Evolutionary conservation across 2,329 filamentous ascomycete species (phyloP), one percentile per base, ranked within the genome.

Genomic region (Graphilbum sp.): DNA sequence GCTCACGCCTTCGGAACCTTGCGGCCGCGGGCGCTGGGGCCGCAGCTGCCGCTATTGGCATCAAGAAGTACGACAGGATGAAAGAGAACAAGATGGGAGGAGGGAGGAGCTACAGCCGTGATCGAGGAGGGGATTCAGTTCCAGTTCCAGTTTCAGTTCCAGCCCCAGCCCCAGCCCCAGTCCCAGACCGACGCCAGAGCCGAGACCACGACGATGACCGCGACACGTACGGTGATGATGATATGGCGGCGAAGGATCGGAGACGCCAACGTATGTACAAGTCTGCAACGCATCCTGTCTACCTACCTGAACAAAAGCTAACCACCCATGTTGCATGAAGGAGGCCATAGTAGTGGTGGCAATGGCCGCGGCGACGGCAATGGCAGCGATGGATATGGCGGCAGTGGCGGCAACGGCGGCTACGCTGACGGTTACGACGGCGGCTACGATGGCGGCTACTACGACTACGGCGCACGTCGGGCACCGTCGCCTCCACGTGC

Each of bases 11-110:
- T 17, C 60, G 70, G 32, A 60, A 75, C 37, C 57, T 74, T 46
- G 69, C 72, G 15, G 63, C 64, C 4, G 72, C 66, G 1, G 66
- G 64, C 5, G 58, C 64, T n/a, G 66, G 62, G 5, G 66, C 66
- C 3, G 72, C 69, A 8, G 74, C 74, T 5, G 71, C 73, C 1
- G 74, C 72, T 5, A 65, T 78, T 41, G 72, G 73, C 0, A 62
- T 78, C 40, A 76, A 75, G 50, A 69, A 74, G 48, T 72, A 67
- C 43, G 62, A 66, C 42, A 56, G 52, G 47, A 58, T 43, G 66
- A 44, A 36, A n/a, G 8, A 29, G 27, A 29, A 29, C 6, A 29
- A 29, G 27, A 15, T 5, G 8, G 51, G 50, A 41, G 50, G n/a
- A n/a, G n/a, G n/a, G n/a, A n/a, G 51, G 43, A 52, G 43, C 55